Evolutionary conservation across 2,329 filamentous ascomycete species (phyloP).

Genomic region (Sporothrix curviconia): DNA sequence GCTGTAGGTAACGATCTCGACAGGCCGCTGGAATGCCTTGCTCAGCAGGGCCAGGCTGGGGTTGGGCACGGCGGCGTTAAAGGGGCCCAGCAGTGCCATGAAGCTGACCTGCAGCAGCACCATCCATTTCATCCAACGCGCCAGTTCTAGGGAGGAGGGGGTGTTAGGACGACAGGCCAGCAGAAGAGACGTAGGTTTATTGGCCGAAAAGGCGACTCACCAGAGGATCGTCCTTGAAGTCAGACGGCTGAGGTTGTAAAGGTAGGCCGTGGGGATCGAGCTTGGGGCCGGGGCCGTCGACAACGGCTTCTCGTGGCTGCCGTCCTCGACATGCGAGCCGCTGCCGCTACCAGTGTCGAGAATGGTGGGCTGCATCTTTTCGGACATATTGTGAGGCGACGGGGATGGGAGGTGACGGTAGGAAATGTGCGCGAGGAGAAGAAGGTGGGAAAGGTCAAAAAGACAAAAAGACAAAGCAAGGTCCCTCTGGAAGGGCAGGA

Average conservation of each 20-base stretch:
- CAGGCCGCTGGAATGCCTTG: conserved; percentile 2
- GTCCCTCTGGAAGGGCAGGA: background rate
- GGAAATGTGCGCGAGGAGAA: background rate
- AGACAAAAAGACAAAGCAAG: background rate
- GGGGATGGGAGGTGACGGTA: background rate
- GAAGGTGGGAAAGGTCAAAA: background rate
- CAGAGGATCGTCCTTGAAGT: conserved; percentile 17
- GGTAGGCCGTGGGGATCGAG: conserved; percentile 18
- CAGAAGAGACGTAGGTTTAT: too few species aligned
- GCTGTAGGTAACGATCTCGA: conserved; percentile 16
- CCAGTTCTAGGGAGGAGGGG: too few species aligned
- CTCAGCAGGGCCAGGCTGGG: conserved; percentile 13
- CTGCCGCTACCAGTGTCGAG: conserved; percentile 10
- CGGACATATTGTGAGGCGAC: background rate
- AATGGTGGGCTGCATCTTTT: background rate
- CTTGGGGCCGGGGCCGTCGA: background rate
- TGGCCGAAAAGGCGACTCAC: too few species aligned
- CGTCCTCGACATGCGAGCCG: conserved; percentile 12
- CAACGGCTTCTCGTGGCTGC: background rate
- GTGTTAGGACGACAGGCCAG: too few species aligned
- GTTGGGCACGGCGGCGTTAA: conserved; percentile 18
- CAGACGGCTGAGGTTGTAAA: conserved; percentile 16
- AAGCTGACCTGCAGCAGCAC: conserved; percentile 19
- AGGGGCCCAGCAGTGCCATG: conserved; percentile 18
- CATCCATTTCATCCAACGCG: conserved; percentile 17